A percentile compares a stretch with the other conserved stretches of the same genome.
Conservation (phyloP, 495 filamentous ascomycete genomes). For the Neurospora tetrasperma region DNA sequence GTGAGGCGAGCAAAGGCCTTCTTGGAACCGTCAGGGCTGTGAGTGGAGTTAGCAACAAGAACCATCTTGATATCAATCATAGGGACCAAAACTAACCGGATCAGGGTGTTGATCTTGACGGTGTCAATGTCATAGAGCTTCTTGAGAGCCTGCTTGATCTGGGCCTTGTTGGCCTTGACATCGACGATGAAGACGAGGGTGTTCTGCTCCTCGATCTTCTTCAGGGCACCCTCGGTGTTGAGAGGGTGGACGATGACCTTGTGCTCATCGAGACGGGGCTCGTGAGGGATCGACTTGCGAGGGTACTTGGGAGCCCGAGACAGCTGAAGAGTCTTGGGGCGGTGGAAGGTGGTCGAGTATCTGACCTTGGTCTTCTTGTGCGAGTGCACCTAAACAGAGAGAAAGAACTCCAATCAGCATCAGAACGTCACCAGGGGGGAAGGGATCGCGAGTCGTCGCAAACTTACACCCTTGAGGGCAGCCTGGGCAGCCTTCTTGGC, state of each 20-base stretch:
- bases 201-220: constrained; percentile 99
- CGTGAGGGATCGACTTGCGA: constrained; percentile 84
- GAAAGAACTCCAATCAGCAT: constrained; percentile 8
- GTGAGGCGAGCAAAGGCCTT: constrained; percentile 96
- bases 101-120: constrained; percentile 97
- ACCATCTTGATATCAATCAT: background rate
- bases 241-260: constrained; percentile 76
- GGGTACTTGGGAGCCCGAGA: constrained; percentile 92
- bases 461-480: constrained; percentile 76
- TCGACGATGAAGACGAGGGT: constrained; percentile 98
- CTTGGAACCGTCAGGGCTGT: constrained; percentile 89
- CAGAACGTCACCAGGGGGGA: background rate
- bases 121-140: constrained; percentile 98
- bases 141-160: constrained; percentile 98
- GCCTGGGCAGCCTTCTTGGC: constrained; percentile 89
- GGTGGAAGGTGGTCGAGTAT: constrained; percentile 91
- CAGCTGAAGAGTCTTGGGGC: constrained; percentile 85
- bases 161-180: constrained; percentile 97
- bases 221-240: constrained; percentile 99
- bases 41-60: constrained; percentile 8
- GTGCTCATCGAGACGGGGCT: constrained; percentile 83
- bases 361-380: constrained; percentile 91
- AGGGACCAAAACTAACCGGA: constrained; percentile 54
- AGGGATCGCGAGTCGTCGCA: background rate
- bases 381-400: constrained; percentile 48